Evolutionary conservation across 805 yeast genomes (phyloP).

Genomic region (Wickerhamiella sorbophila): DNA sequence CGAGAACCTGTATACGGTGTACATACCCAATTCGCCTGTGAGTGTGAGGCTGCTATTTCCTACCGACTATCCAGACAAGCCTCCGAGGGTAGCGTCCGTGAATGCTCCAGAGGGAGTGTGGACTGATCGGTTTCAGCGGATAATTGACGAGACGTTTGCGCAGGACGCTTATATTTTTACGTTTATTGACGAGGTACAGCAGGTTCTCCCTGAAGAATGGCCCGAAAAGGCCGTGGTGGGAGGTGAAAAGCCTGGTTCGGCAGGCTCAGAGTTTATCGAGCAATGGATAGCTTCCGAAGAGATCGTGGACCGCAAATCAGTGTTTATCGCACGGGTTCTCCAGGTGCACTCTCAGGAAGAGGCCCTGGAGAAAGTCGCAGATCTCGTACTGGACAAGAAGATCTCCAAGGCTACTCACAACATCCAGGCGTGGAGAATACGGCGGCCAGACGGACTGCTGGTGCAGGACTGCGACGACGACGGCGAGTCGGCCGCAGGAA

Average conservation of each 20-base stretch:
- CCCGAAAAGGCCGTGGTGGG: neutral
- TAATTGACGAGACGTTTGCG: conserved; percentile 38
- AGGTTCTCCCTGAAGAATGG: conserved; percentile 16
- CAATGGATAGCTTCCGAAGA: conserved; percentile 74
- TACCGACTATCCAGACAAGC: conserved; percentile 45
- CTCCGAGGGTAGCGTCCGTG: conserved; percentile 54
- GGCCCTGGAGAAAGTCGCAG: conserved; percentile 38
- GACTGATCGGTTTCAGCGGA: conserved; percentile 34
- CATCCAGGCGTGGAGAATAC: conserved; percentile 79
- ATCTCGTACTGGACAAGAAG: conserved; percentile 48
- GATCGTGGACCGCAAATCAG: conserved; percentile 67
- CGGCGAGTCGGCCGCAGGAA: conserved; percentile 95
- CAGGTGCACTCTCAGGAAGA: conserved; percentile 52
- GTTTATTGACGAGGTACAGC: conserved; percentile 37
- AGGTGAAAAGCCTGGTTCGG: neutral
- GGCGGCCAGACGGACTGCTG: conserved; percentile 33
- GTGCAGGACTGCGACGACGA: conserved; percentile 90
- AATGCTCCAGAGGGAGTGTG: conserved; percentile 31
- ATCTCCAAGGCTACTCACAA: conserved; percentile 59
- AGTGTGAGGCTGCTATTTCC: conserved; percentile 62
- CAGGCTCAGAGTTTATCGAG: conserved; percentile 24
- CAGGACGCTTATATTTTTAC: conserved; percentile 75
- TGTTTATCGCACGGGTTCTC: conserved; percentile 66
- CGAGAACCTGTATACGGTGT: conserved; percentile 31
- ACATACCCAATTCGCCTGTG: conserved; percentile 51